Evolutionary conservation across 2,329 filamentous ascomycete species (phyloP), one percentile per base, ranked within the genome.

Genomic region (Spiromastix sp.): DNA sequence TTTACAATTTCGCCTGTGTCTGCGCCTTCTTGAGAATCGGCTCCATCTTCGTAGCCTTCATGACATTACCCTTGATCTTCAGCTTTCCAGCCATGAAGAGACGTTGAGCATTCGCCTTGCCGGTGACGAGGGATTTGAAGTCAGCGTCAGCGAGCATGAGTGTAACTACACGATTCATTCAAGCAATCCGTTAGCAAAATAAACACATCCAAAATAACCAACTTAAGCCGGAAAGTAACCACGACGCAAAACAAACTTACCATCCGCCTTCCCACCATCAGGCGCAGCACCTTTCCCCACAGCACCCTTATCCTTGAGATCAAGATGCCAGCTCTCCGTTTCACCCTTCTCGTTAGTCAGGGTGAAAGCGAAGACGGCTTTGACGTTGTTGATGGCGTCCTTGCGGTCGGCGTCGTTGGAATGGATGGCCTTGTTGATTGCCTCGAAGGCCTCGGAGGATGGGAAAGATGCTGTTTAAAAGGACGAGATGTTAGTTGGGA

Each of bases 11-110:
- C 49, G 84, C 74, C 72, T 85, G 83, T 52, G 67, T 71, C 68
- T 85, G 81, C 24, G 84, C 82, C 72, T 86, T 91, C 72, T 85
- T 86, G 46, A 94, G 67, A 52, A 96, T 81, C 26, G 85, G 83
- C 65, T 95, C 86, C 64, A 95, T 77, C 78, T 93, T 94, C 41
- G 87, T 95, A 24, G 91, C 61, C 76, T 95, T 95, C 89, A 96
- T 96, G 42, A 96, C 78, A 60, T 96, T 86, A 44, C 91, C 91
- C 77, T 86, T 93, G 59, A 96, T 77, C 82, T 96, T 98, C 56
- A 98, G 72, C 73, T 94, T 95, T 52, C 91, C 91, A n/a, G 76
- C 76, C 89, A 98, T 96, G 68, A 96, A 95, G 45, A 98, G 68
- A 50, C 80, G 79, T 72, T 98, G 91, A 38, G 91, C 86, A 57